Conservation (phyloP, 2,329 filamentous ascomycete genomes). For the Chaetomium globosum region DNA sequence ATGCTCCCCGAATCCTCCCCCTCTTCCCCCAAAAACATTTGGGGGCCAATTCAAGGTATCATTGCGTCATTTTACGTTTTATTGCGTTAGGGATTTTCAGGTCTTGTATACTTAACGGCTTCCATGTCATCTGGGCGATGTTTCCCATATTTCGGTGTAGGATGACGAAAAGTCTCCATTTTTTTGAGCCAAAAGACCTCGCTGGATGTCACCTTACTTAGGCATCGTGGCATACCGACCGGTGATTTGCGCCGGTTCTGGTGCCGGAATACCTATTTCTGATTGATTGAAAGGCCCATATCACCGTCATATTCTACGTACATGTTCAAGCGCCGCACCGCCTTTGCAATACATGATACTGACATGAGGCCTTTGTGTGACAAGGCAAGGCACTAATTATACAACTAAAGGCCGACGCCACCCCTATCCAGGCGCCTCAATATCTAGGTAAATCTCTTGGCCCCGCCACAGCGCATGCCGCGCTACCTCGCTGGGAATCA, state of each 20-base stretch:
- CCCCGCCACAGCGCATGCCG: background rate
- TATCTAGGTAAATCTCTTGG: background rate
- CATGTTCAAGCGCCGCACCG: background rate
- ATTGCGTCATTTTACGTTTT: background rate
- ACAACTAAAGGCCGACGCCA: background rate
- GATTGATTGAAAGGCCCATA: background rate
- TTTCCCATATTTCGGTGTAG: background rate
- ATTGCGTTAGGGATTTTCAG: background rate
- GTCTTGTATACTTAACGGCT: background rate
- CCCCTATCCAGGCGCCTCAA: background rate
- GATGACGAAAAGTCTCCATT: background rate
- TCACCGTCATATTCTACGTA: background rate
- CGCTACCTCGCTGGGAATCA: no score
- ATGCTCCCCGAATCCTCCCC: background rate
- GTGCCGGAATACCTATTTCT: background rate
- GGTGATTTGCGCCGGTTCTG: background rate
- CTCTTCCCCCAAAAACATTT: background rate
- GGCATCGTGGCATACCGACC: background rate
- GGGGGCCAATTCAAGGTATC: background rate
- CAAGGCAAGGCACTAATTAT: background rate
- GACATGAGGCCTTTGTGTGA: background rate
- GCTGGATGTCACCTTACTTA: background rate
- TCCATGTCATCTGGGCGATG: background rate
- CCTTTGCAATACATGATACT: background rate
- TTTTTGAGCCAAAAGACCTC: background rate